Evolutionary conservation across 176 grass and related monocot genomes (phyloP).

Genomic region (Luzula sylvatica): DNA sequence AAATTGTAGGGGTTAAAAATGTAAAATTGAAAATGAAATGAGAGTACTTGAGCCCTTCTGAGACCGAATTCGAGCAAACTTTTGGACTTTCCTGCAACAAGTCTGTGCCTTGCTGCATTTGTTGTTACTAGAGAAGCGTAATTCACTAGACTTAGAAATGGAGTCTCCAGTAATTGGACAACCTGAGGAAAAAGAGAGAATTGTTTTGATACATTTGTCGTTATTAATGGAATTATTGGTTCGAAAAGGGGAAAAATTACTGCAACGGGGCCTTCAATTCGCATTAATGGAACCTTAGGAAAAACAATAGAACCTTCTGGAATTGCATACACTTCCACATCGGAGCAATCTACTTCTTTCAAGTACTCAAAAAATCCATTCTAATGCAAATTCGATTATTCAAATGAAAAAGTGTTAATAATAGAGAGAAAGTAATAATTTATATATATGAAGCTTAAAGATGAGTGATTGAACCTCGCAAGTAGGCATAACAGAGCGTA

Average conservation of each 20-base stretch:
- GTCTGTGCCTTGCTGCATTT: slow-evolving; percentile 82
- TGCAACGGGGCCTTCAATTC: slow-evolving; percentile 36
- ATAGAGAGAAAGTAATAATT: no score
- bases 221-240: no score
- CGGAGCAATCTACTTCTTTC: slow-evolving; percentile 30
- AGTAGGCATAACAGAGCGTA: slow-evolving; percentile 38
- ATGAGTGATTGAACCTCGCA: slow-evolving; percentile 28
- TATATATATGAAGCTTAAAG: background rate
- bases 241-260: background rate
- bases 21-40: background rate
- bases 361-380: slow-evolving; percentile 50
- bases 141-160: slow-evolving; percentile 85
- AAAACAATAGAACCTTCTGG: slow-evolving; percentile 45
- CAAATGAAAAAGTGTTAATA: background rate
- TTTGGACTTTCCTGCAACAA: slow-evolving; percentile 82
- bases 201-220: background rate
- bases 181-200: slow-evolving; percentile 28
- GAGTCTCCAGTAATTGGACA: slow-evolving; percentile 88
- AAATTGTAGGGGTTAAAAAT: background rate
- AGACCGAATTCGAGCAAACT: slow-evolving; percentile 90
- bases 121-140: slow-evolving; percentile 95
- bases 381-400: slow-evolving; percentile 1
- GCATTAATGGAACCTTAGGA: slow-evolving; percentile 44
- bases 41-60: slow-evolving; percentile 65
- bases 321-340: slow-evolving; percentile 38